Evolutionary conservation across 2,329 filamentous ascomycete genomes (phyloP), one percentile per base, ranked within the genome.

Genomic region (Raffaelea ambrosiae): DNA sequence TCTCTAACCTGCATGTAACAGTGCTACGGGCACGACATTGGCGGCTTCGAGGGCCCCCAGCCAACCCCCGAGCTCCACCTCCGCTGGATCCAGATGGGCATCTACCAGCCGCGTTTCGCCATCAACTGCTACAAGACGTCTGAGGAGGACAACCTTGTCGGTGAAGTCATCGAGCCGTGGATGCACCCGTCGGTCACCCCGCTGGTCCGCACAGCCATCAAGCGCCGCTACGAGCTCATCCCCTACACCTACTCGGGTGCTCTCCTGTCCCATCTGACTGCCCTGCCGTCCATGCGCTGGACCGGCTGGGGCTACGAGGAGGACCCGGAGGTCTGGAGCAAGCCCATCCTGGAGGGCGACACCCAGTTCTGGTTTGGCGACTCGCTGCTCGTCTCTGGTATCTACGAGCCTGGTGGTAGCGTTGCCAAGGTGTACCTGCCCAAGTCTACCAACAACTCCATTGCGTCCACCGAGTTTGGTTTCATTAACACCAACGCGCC

Each of bases 111-210:
- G 0, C 78, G 84, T 0, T 87, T 88, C 56, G 81, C 84, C 11
- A 87, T 87, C 67, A 88, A 88, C 63, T 88, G 84, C 63, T 87
- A 83, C 74, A 88, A 88, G 66, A 88, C 84, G 0, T 77, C 74
- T 0, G 72, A 76, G 0, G 67, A 74, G 1, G 79, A 87, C 61
- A 86, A 81, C 56, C 69, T 70, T 0, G 71, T 85, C 21, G 84
- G 84, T 8, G 83, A 85, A 33, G 83, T 88, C 0, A 88, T 88
- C 49, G 83, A 87, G 64, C 84, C 84, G 0, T 88, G 83, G 81
- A 86, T 87, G 81, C 84, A 87, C 57, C 80, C 82, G 0, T 75
- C 81, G 33, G 79, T 81, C 23, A 80, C 81, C 0, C 76, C 74
- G 0, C 63, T 83, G 1, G 68, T 88, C 14, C 75, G 84, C 16